Evolutionary conservation across 2,329 filamentous ascomycete species (phyloP).

Genomic region (Curvularia hawaiiensis): DNA sequence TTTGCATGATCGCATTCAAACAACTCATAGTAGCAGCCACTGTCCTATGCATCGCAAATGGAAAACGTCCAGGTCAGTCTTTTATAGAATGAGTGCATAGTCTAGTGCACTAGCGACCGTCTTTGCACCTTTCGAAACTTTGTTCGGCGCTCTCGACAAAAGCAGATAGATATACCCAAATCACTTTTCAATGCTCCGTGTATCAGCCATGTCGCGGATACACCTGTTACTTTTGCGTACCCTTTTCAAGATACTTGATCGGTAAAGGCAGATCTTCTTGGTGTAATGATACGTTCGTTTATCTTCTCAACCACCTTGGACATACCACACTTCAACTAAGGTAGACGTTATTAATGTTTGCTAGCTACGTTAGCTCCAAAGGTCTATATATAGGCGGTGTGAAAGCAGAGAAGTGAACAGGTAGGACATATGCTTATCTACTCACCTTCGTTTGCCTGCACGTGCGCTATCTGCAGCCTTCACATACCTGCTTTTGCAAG

Average conservation of each 20-base stretch:
- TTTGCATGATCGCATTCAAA: neutral
- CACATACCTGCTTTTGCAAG: neutral
- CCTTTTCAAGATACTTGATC: neutral
- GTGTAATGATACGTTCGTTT: neutral
- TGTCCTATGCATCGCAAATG: neutral
- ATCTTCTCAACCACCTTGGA: no score
- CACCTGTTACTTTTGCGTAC: neutral
- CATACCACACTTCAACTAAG: neutral
- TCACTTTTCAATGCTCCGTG: neutral
- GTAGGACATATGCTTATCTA: neutral
- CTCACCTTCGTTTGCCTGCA: slow-evolving; percentile 1
- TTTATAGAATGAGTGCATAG: neutral
- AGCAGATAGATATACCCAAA: neutral
- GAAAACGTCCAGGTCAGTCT: neutral
- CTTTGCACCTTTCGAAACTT: neutral
- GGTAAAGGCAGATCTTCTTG: neutral
- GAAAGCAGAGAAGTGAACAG: neutral
- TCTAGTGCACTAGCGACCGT: neutral
- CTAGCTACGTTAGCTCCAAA: neutral
- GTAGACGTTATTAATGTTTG: neutral
- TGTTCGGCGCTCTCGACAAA: neutral
- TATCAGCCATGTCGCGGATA: neutral
- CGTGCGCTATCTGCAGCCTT: neutral
- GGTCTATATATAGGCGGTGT: neutral
- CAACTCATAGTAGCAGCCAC: neutral